Conservation (phyloP, 768 basidiomycete species). For the Macrocybe gigantea region DNA sequence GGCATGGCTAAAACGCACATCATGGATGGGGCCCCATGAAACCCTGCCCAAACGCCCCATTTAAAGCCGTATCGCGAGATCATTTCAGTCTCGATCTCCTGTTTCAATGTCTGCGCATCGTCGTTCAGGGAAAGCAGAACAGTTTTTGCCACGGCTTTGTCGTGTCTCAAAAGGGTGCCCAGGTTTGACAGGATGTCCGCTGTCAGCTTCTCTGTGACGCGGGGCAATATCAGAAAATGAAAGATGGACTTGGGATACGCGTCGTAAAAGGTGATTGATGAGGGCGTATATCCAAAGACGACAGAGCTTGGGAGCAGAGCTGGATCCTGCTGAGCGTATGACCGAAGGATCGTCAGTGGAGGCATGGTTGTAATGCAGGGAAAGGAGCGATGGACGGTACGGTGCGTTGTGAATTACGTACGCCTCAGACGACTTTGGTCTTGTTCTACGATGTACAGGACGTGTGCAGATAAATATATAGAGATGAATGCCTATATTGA, state of each 20-base stretch:
- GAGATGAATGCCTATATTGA: too few relatives aligned
- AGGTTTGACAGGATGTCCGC: slow-evolving; percentile 45
- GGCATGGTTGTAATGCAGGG: slow-evolving; percentile 24
- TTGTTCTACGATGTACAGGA: too few relatives aligned
- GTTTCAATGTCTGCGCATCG: slow-evolving; percentile 49
- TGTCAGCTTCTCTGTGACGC: slow-evolving; percentile 28
- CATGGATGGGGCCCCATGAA: slow-evolving; percentile 85
- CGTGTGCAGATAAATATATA: too few relatives aligned
- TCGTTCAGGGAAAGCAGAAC: slow-evolving; percentile 48
- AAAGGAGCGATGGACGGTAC: neutral
- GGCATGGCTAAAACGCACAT: slow-evolving; percentile 44
- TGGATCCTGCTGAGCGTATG: slow-evolving; percentile 53
- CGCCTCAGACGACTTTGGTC: too few relatives aligned
- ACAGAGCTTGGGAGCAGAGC: slow-evolving; percentile 52
- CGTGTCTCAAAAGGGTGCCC: slow-evolving; percentile 44
- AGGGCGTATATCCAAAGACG: slow-evolving; percentile 48
- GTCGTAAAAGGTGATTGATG: slow-evolving; percentile 66
- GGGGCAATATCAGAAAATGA: slow-evolving; percentile 85
- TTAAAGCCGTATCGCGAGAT: slow-evolving; percentile 61
- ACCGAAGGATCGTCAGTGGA: slow-evolving; percentile 49
- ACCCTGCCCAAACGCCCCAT: slow-evolving; percentile 77
- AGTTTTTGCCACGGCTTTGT: slow-evolving; percentile 47
- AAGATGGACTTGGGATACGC: slow-evolving; percentile 79
- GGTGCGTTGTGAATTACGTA: neutral
- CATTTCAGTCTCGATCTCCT: slow-evolving; percentile 79